Percentiles rank a stretch among this genome's conserved stretches.
Conservation (phyloP, 2,329 filamentous ascomycete genomes). For the Hymenoscyphus scutula region DNA sequence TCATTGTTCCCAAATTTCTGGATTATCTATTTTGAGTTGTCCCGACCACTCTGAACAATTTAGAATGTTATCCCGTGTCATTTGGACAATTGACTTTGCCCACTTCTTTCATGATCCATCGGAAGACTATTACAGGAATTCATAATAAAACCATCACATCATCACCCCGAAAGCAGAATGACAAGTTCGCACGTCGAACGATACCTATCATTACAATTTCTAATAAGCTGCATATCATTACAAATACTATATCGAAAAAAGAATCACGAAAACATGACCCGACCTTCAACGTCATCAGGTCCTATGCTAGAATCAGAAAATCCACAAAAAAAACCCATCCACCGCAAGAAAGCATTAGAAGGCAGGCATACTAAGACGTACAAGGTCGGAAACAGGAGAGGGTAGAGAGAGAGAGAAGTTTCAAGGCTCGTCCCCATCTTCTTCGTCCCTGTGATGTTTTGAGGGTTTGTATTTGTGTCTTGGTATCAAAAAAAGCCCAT, state of each 20-base stretch:
- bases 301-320: not conserved
- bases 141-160: no score
- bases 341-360: not conserved
- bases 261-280: not conserved
- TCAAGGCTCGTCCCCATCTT: not conserved
- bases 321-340: not conserved
- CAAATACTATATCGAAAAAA: constrained; percentile 8
- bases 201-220: constrained; percentile 15
- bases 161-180: not conserved
- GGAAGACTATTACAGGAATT: no score
- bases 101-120: no score
- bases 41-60: no score
- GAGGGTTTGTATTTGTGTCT: not conserved
- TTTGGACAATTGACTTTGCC: no score
- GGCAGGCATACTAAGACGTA: not conserved
- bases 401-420: not conserved
- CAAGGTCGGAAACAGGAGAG: not conserved
- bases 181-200: not conserved
- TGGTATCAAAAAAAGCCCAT: not conserved
- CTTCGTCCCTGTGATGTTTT: not conserved
- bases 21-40: no score
- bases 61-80: no score
- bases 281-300: not conserved
- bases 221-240: constrained; percentile 9
- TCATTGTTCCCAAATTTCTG: no score